Conservation (phyloP, 106 monocot genomes). For the Acorus gramineus region DNA sequence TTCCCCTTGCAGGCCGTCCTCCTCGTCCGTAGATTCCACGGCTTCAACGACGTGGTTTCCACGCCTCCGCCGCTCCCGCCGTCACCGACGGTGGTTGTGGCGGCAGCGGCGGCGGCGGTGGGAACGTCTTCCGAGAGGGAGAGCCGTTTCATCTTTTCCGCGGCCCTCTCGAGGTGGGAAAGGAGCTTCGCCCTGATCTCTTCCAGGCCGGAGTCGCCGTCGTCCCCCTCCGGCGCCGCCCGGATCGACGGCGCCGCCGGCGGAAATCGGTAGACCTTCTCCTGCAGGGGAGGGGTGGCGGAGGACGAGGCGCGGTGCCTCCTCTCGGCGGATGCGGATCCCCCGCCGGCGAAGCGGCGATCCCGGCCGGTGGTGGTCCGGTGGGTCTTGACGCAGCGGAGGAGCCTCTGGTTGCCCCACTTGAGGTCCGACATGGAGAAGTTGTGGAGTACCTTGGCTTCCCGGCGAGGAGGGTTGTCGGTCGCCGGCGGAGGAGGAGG, state of each 20-base stretch:
- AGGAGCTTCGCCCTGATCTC: conserved; percentile 34
- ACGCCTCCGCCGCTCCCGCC: background rate
- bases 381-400: too few relatives aligned
- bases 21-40: conserved; percentile 14
- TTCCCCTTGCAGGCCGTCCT: background rate
- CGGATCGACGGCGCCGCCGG: background rate
- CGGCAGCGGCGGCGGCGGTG: background rate
- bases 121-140: conserved; percentile 1
- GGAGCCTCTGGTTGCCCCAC: too few relatives aligned
- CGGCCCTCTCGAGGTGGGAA: conserved; percentile 24
- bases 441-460: too few relatives aligned
- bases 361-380: too few relatives aligned
- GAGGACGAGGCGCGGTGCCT: too few relatives aligned
- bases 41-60: background rate
- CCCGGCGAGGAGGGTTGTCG: too few relatives aligned
- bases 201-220: conserved; percentile 8
- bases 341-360: too few relatives aligned
- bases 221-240: background rate
- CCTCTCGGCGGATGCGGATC: too few relatives aligned
- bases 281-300: background rate
- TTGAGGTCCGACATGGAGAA: too few relatives aligned
- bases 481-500: background rate
- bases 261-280: too few relatives aligned
- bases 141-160: conserved; percentile 10
- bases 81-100: background rate